A percentile compares a stretch with the other conserved stretches of the same genome.
phyloP scores from a whole-genome alignment of 1,139 yeast genomes.

The Yamadazyma epiphylla region DNA sequence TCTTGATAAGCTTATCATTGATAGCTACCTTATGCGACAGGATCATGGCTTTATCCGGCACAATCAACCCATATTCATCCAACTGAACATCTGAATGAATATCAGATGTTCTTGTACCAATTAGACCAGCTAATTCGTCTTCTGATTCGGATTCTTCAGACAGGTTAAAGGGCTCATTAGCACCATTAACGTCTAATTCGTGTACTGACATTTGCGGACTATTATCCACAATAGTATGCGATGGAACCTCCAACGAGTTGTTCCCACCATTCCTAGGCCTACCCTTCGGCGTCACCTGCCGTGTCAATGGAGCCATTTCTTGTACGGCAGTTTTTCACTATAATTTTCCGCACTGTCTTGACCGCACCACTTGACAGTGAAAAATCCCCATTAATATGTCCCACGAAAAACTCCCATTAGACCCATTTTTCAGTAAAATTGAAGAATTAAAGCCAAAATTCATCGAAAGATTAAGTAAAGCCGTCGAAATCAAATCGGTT shows the following conservation, averaged over 20 bases:
- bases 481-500: constrained; percentile 92
- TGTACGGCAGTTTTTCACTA: not conserved
- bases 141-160: too few relatives aligned
- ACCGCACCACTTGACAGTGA: not conserved
- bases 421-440: constrained; percentile 53
- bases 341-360: not conserved
- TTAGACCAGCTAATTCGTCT: not conserved
- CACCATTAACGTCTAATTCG: too few relatives aligned
- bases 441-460: constrained; percentile 69
- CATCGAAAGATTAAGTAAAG: constrained; percentile 66
- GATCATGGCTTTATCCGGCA: not conserved
- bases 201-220: too few relatives aligned
- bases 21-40: not conserved
- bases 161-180: too few relatives aligned
- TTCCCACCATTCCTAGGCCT: not conserved
- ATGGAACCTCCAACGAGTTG: too few relatives aligned
- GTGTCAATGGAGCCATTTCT: not conserved
- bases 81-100: not conserved
- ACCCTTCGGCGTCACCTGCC: not conserved
- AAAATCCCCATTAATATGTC: constrained; percentile 10
- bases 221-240: too few relatives aligned
- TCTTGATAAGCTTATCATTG: not conserved
- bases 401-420: constrained; percentile 39
- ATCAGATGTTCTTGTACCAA: not conserved
- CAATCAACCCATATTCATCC: not conserved